A percentile compares a stretch with the other conserved stretches of the same genome.
These are phyloP conservation scores for Oxalis stricta DNA, from an alignment of 441 rosid genomes.

Conservation along the genomic window DNA sequence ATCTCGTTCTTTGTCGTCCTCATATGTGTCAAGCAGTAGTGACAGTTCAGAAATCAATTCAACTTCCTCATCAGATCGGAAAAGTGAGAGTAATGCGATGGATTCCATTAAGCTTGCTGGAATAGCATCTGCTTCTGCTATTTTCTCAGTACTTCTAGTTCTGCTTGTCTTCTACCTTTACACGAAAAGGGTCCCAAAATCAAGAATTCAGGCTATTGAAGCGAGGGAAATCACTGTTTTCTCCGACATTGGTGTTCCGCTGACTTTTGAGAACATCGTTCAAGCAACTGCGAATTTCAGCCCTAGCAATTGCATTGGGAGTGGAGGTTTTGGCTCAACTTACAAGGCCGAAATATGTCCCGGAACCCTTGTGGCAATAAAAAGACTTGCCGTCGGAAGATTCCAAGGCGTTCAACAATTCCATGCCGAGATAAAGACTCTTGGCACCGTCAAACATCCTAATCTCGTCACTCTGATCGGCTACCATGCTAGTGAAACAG, in stretches of 20 bases:
- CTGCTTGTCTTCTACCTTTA: slow-evolving; percentile 22
- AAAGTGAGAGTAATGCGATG: background rate
- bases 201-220: slow-evolving; percentile 12
- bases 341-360: slow-evolving; percentile 33
- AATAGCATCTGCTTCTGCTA: slow-evolving; percentile 24
- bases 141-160: slow-evolving; percentile 23
- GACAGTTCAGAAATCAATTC: slow-evolving; percentile 17
- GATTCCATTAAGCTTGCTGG: slow-evolving; percentile 25
- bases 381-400: slow-evolving; percentile 28
- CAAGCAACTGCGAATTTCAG: slow-evolving; percentile 26
- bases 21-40: slow-evolving; percentile 12
- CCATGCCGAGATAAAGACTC: slow-evolving; percentile 27
- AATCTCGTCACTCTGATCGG: slow-evolving; percentile 33
- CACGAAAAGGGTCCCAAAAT: slow-evolving; percentile 15
- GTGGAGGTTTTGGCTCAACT: slow-evolving; percentile 36
- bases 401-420: slow-evolving; percentile 28
- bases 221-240: slow-evolving; percentile 22
- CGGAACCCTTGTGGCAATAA: slow-evolving; percentile 21
- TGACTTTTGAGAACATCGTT: slow-evolving; percentile 24
- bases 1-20: slow-evolving; percentile 16
- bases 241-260: slow-evolving; percentile 21
- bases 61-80: slow-evolving; percentile 18
- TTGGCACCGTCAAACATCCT: slow-evolving; percentile 22
- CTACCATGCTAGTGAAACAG: slow-evolving; percentile 28
- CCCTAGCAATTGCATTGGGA: slow-evolving; percentile 27